phyloP scores from a whole-genome alignment of 148 eudicot species.

The Chenopodium album region DNA sequence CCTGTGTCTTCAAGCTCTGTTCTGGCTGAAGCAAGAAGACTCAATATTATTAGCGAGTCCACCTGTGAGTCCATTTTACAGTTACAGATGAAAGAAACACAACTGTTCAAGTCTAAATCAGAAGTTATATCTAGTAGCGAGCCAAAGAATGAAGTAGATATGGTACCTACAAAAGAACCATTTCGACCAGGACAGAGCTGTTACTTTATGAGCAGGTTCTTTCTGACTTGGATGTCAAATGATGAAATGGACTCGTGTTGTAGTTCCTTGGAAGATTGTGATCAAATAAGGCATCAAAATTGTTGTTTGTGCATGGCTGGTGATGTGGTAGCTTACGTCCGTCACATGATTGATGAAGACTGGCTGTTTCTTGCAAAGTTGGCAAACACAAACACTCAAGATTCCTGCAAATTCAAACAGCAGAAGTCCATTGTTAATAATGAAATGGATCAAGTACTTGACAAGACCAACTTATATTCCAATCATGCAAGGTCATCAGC shows the following conservation, averaged over 20 bases:
- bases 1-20: constrained; percentile 43
- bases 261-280: constrained; percentile 16
- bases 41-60: constrained; percentile 56
- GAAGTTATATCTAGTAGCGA: constrained; percentile 24
- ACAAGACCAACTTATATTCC: constrained; percentile 23
- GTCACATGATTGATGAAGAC: constrained; percentile 82
- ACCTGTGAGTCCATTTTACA: constrained; percentile 47
- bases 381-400: constrained; percentile 31
- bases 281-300: constrained; percentile 17
- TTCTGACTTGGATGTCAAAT: constrained; percentile 46
- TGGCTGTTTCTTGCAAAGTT: constrained; percentile 81
- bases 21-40: constrained; percentile 55
- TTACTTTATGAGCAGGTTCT: constrained; percentile 74
- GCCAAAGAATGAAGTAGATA: constrained; percentile 25
- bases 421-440: constrained; percentile 2
- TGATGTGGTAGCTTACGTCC: constrained; percentile 45
- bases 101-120: constrained; percentile 44
- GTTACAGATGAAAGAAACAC: constrained; percentile 55
- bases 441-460: constrained; percentile 12
- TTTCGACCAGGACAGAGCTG: constrained; percentile 55
- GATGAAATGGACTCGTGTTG: constrained; percentile 18
- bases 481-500: constrained; percentile 50
- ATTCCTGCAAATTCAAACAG: constrained; percentile 20
- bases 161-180: constrained; percentile 14
- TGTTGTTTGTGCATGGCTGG: constrained; percentile 44